Evolutionary conservation across 1,139 yeast species (phyloP).

Genomic region (Suhomyces choctaworum): DNA sequence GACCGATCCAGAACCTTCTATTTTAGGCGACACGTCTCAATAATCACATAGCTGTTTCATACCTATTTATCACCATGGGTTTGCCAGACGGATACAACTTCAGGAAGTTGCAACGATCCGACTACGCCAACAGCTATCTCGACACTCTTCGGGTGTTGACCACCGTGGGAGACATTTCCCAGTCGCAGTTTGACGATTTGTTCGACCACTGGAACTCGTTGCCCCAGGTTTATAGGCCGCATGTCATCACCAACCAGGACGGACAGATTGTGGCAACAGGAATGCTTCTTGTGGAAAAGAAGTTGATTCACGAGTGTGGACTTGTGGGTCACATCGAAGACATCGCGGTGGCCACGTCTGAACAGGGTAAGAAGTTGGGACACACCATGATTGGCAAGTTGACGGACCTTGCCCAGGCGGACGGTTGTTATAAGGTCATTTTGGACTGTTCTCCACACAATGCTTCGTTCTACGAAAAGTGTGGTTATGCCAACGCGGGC

Average conservation of each 20-base stretch:
- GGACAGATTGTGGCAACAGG: conserved; percentile 52
- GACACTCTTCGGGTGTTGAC: conserved; percentile 58
- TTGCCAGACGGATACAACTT: conserved; percentile 56
- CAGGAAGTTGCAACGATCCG: conserved; percentile 47
- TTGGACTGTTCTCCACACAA: conserved; percentile 85
- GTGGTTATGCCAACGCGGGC: conserved; percentile 69
- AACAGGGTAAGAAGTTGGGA: conserved; percentile 87
- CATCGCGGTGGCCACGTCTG: conserved; percentile 71
- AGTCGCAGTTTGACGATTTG: conserved; percentile 41
- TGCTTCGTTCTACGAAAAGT: conserved; percentile 84
- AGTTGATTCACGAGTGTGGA: conserved; percentile 76
- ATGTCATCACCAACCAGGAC: conserved; percentile 55
- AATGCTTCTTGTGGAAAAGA: conserved; percentile 55
- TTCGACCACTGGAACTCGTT: conserved; percentile 50
- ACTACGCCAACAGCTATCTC: conserved; percentile 50
- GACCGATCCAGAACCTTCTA: conserved; percentile 1
- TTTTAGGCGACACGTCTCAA: conserved; percentile 4
- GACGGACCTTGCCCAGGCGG: conserved; percentile 54
- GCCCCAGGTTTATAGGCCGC: conserved; percentile 52
- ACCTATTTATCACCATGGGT: conserved; percentile 16
- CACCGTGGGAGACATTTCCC: conserved; percentile 59
- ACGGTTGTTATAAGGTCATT: conserved; percentile 84
- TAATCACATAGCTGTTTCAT: not conserved
- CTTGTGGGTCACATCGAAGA: conserved; percentile 94
- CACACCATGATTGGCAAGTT: conserved; percentile 61